Percentiles rank a stretch among this genome's conserved stretches.
Evolutionary conservation across 495 filamentous ascomycete genomes (phyloP).

Genomic region (Collariella sp.): DNA sequence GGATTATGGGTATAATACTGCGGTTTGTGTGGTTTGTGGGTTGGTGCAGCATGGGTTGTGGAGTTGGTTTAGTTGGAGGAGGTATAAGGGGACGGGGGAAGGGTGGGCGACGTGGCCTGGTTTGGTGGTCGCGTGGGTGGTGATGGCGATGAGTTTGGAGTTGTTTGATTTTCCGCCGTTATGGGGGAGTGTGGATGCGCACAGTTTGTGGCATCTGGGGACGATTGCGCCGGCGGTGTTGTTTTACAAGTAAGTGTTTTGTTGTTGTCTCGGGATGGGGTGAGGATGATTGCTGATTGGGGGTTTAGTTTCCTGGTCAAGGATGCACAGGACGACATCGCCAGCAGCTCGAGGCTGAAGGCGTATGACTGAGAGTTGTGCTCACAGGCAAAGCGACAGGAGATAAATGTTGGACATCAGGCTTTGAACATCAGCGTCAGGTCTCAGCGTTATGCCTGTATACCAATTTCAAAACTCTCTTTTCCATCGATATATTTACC

Average conservation of each 20-base stretch:
- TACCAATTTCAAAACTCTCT: too few species aligned
- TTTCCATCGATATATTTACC: too few species aligned
- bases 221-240: constrained; percentile 82
- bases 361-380: constrained; percentile 6
- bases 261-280: constrained; percentile 13
- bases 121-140: constrained; percentile 84
- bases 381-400: too few species aligned
- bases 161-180: constrained; percentile 87
- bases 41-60: constrained; percentile 75
- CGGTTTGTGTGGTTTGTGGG: constrained; percentile 79
- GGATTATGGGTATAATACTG: constrained; percentile 98
- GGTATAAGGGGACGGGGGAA: constrained; percentile 57
- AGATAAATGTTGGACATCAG: too few species aligned
- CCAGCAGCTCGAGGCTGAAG: constrained; percentile 33
- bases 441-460: too few species aligned
- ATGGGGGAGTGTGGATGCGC: constrained; percentile 78
- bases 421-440: too few species aligned
- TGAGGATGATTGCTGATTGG: neutral
- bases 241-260: constrained; percentile 85
- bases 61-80: constrained; percentile 69
- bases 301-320: constrained; percentile 61
- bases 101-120: constrained; percentile 89
- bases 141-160: constrained; percentile 91
- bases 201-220: constrained; percentile 91
- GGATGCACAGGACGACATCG: constrained; percentile 68